Evolutionary conservation across 306 rosid species (phyloP).

Genomic region (Prunus mongolica): DNA sequence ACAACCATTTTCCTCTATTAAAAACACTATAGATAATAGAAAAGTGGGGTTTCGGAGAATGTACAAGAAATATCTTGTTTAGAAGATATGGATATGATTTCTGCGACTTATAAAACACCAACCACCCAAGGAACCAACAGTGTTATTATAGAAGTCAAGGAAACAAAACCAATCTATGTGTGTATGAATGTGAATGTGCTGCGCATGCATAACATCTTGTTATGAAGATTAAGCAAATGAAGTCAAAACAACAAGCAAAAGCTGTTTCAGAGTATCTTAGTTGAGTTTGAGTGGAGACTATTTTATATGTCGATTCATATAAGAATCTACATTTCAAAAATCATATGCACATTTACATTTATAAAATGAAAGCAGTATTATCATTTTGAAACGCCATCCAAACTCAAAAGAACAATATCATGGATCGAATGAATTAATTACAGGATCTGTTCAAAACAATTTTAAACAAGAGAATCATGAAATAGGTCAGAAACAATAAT

Average conservation of each 20-base stretch:
- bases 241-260: not conserved
- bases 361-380: not conserved
- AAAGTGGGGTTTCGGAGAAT: not conserved
- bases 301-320: too few relatives aligned
- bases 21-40: not conserved
- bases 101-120: not conserved
- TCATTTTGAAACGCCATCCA: not conserved
- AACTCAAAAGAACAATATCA: not conserved
- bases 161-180: not conserved
- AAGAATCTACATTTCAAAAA: not conserved
- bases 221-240: not conserved
- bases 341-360: not conserved
- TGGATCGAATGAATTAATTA: not conserved
- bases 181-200: not conserved
- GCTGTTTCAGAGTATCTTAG: not conserved
- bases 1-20: not conserved
- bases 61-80: not conserved
- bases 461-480: not conserved
- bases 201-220: not conserved
- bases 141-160: too few relatives aligned
- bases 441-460: not conserved
- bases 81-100: not conserved
- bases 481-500: not conserved
- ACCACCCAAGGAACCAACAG: not conserved
- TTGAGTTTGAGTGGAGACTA: not conserved